Evolutionary conservation across 2,329 filamentous ascomycete genomes (phyloP).

Genomic region (Hawksworthiomyces lignivorus): DNA sequence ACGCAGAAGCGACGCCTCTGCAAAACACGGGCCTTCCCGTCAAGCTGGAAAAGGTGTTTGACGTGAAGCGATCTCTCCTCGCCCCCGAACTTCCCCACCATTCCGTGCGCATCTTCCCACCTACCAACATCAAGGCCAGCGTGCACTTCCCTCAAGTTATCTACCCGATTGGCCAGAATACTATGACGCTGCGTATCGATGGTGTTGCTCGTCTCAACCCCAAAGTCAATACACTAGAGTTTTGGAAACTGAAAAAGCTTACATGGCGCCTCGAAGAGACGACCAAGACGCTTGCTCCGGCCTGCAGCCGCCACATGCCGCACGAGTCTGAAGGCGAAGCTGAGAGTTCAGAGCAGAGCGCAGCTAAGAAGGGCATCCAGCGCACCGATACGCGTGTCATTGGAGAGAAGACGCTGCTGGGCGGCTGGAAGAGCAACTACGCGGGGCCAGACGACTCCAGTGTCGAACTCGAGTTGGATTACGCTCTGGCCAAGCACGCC

Average conservation of each 20-base stretch:
- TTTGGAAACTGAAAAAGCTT: constrained; percentile 85
- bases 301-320: constrained; percentile 67
- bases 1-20: constrained; percentile 55
- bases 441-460: constrained; percentile 41
- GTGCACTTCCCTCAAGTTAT: constrained; percentile 77
- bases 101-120: constrained; percentile 89
- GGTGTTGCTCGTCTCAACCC: constrained; percentile 69
- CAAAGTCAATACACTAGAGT: constrained; percentile 62
- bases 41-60: constrained; percentile 58
- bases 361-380: constrained; percentile 57
- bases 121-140: constrained; percentile 84
- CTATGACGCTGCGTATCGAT: constrained; percentile 70
- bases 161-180: constrained; percentile 78
- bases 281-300: constrained; percentile 68
- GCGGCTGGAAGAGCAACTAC: constrained; percentile 79
- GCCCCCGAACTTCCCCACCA: constrained; percentile 73
- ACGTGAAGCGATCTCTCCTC: constrained; percentile 69
- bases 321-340: constrained; percentile 38
- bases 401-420: constrained; percentile 72
- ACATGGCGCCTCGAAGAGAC: constrained; percentile 92
- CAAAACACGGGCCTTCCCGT: constrained; percentile 43
- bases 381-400: constrained; percentile 72
- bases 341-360: too few species aligned
- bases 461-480: constrained; percentile 76
- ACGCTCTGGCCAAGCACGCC: constrained; percentile 49